Conservation (phyloP, 495 filamentous ascomycete species). For the Xylaria intraflava region DNA sequence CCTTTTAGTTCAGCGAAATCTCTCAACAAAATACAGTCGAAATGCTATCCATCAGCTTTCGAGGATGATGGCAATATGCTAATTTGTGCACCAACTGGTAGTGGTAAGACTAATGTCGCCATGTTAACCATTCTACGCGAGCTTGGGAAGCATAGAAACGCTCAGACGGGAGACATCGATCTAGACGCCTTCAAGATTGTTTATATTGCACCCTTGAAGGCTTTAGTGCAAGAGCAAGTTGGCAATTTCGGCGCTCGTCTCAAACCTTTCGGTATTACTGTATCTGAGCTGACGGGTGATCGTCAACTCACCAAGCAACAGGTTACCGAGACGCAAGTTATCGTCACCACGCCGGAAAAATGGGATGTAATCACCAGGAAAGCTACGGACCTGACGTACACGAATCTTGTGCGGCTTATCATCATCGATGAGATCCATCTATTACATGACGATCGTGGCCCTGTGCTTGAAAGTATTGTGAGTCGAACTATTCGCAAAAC, state of each 20-base stretch:
- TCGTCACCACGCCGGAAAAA: conserved; percentile 98
- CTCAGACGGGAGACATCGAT: conserved; percentile 79
- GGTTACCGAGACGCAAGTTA: conserved; percentile 95
- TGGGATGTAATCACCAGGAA: conserved; percentile 99
- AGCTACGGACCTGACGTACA: conserved; percentile 94
- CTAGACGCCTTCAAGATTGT: conserved; percentile 97
- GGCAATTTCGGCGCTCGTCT: conserved; percentile 92
- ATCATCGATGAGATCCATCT: conserved; percentile 98
- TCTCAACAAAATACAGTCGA: conserved; percentile 92
- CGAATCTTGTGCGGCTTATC: conserved; percentile 87
- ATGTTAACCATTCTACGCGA: conserved; percentile 96
- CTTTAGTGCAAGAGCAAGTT: conserved; percentile 92
- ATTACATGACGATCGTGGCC: conserved; percentile 94
- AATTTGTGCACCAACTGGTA: conserved; percentile 93
- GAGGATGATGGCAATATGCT: conserved; percentile 95
- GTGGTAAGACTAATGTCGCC: conserved; percentile 97
- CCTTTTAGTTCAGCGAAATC: conserved; percentile 74
- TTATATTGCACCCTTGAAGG: conserved; percentile 91
- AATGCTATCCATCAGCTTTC: conserved; percentile 86
- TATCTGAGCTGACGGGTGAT: conserved; percentile 92
- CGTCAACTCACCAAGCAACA: conserved; percentile 98
- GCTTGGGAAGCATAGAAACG: conserved; percentile 90
- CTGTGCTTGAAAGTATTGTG: conserved; percentile 94
- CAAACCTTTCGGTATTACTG: conserved; percentile 83
- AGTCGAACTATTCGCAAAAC: conserved; percentile 86